Base-by-base conservation (phyloP, 2,329 filamentous ascomycete genomes). In the Didymella pomorum region DNA sequence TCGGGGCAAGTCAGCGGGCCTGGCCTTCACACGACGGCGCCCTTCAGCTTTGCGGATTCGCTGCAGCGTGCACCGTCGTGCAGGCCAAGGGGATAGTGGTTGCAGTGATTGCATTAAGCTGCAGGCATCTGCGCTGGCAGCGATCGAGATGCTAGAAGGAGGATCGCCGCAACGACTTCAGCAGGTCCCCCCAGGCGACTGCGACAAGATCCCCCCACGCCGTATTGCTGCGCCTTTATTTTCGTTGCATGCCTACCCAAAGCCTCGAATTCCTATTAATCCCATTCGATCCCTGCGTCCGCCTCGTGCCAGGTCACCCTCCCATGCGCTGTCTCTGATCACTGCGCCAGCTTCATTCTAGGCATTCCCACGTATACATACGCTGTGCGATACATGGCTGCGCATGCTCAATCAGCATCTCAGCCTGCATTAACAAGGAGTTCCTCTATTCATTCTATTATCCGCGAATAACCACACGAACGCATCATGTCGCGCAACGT, bases 401-500 rank as follows among this genome's bases (percentile, higher is more conserved):
- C 55, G 52, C 51, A 42, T 49, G 43, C 41, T 56, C 63, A 26
- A 63, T 60, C 62, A 52, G 43, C 63, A 60, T 37, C 53, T 44
- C 37, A 35, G 39, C 37, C 48, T 52, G 52, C 56, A 55, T 58
- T 49, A 52, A 52, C 59, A 18, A 44, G 52, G 58, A 61, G 46
- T 55, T 44, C 20, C 33, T 43, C 47, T 41, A 23, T 52, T 54
- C 48, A 62, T 60, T 47, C 49, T 57, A 64, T 56, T 29, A 47
- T 50, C 54, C 55, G 57, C 39, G 51, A 43, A 48, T 50, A 50
- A n/a, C 53, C 41, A 60, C 48, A 64, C 66, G 29, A 48, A 50
- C 60, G 53, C 56, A 68, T 44, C 61, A 76, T 76, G 74, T 66
- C 74, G 42, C 72, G 65, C 28, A 69, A 65, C 57, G 64, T 68